Percentiles rank a stretch among this genome's conserved stretches.
Conservation (phyloP, 1,284 basidiomycete genomes). For the Chalciporus sp. region DNA sequence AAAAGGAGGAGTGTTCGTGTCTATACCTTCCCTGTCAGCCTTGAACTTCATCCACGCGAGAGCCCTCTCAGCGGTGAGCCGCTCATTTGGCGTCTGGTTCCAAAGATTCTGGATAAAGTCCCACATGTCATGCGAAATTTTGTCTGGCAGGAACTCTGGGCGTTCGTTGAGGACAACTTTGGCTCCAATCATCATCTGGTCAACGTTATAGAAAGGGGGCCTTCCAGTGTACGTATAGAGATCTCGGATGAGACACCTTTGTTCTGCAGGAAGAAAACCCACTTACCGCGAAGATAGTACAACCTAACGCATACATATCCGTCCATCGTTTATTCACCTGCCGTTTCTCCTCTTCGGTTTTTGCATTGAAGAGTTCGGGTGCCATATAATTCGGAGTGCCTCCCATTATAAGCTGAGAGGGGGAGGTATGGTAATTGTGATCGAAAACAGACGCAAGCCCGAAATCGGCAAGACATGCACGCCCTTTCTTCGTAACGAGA, state of each 20-base stretch:
- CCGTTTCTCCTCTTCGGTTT: conserved; percentile 3
- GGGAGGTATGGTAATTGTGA: conserved; percentile 12
- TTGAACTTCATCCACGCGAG: conserved; percentile 22
- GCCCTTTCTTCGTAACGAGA: conserved; percentile 22
- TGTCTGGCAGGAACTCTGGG: conserved; percentile 13
- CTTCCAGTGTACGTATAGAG: conserved; percentile 13
- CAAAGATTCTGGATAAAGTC: conserved; percentile 31
- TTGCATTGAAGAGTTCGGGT: neutral
- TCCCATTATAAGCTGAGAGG: conserved; percentile 3
- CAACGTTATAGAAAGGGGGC: conserved; percentile 12
- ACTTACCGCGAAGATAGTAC: conserved; percentile 24
- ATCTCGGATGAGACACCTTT: too few species aligned
- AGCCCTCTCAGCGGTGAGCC: conserved; percentile 25
- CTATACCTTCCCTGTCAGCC: conserved; percentile 10
- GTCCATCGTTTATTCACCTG: conserved; percentile 27
- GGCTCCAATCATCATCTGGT: accelerated
- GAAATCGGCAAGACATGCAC: conserved; percentile 33
- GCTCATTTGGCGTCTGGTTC: conserved; percentile 8
- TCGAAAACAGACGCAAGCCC: conserved; percentile 27
- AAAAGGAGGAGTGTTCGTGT: neutral
- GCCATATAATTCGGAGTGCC: conserved; percentile 23
- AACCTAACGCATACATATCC: conserved; percentile 34
- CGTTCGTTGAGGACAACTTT: conserved; percentile 1
- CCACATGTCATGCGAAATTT: conserved; percentile 30
- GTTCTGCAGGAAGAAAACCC: too few species aligned